phyloP scores from a whole-genome alignment of 139 green algal species.

The Micromonas commoda region DNA sequence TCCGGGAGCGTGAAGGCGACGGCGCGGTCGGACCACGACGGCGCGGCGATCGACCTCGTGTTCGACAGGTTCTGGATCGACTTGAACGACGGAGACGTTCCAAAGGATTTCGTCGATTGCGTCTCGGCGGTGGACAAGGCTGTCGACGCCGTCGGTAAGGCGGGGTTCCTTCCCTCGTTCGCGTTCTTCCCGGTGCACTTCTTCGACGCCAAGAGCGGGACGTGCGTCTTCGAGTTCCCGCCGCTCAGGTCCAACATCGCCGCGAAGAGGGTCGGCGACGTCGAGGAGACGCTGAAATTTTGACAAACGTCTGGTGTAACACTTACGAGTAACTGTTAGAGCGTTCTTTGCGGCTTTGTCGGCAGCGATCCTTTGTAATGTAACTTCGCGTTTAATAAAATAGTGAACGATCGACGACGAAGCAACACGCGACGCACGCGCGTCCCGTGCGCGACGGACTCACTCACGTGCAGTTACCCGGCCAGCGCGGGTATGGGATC shows the following conservation, averaged over 20 bases:
- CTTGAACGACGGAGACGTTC: background rate
- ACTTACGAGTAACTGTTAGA: background rate
- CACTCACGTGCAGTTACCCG: slow-evolving; percentile 21
- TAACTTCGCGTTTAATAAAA: too few species aligned
- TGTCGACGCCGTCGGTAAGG: background rate
- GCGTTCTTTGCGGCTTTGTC: background rate
- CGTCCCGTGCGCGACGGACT: background rate
- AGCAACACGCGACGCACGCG: background rate
- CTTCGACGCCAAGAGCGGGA: background rate
- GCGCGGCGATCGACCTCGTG: background rate
- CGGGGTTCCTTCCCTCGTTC: slow-evolving; percentile 4
- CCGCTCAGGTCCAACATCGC: slow-evolving; percentile 4
- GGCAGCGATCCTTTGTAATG: too few species aligned
- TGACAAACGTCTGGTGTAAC: background rate
- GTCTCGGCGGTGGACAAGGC: background rate
- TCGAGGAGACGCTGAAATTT: background rate
- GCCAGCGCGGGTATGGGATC: slow-evolving; percentile 67
- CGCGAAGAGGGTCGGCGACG: background rate
- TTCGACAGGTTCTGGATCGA: slow-evolving; percentile 13
- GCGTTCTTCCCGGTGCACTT: slow-evolving; percentile 7
- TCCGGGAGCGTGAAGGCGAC: background rate
- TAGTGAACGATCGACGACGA: too few species aligned
- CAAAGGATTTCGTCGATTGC: background rate
- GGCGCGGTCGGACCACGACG: background rate
- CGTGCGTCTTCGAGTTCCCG: slow-evolving; percentile 15